Evolutionary conservation across 192 early-diverging fungal species (phyloP).

Genomic region (Entophlyctis luteolus): DNA sequence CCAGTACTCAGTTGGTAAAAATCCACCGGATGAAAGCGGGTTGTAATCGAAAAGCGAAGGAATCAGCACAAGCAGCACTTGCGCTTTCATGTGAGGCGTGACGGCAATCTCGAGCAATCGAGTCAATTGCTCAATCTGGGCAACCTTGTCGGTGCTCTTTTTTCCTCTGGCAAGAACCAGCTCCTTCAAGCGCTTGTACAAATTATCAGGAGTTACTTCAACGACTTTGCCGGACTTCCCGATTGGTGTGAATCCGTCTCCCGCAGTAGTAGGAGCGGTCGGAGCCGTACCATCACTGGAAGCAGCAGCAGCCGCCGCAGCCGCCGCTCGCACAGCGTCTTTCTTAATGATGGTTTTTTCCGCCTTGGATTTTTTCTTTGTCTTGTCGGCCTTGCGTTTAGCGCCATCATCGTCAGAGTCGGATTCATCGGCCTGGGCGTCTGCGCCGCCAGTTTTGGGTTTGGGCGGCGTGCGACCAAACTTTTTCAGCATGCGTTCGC

Average conservation of each 20-base stretch:
- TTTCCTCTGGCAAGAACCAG: constrained; percentile 83
- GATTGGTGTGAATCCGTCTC: constrained; percentile 49
- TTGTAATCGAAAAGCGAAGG: constrained; percentile 85
- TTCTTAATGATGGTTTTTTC: constrained; percentile 25
- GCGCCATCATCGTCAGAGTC: constrained; percentile 15
- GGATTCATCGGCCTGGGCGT: not conserved
- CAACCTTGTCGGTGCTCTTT: constrained; percentile 86
- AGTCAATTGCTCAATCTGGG: constrained; percentile 68
- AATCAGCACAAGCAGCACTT: constrained; percentile 80
- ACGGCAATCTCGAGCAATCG: constrained; percentile 54
- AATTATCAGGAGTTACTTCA: constrained; percentile 65
- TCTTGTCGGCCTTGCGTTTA: constrained; percentile 53
- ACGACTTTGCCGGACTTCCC: constrained; percentile 50
- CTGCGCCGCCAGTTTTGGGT: too few relatives aligned
- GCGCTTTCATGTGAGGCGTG: constrained; percentile 74
- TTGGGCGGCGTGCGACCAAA: constrained; percentile 11
- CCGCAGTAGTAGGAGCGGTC: constrained; percentile 8
- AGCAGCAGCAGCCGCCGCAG: constrained; percentile 18
- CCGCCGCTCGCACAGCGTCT: constrained; percentile 19
- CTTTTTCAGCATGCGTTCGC: constrained; percentile 24
- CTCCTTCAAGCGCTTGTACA: constrained; percentile 80
- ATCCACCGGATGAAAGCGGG: constrained; percentile 54
- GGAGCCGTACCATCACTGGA: not conserved
- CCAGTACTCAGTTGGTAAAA: constrained; percentile 81
- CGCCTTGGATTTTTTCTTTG: constrained; percentile 4